These are phyloP conservation scores for Astrothelium macrocarpum DNA, from an alignment of 495 filamentous ascomycete species.

Conservation along the genomic window DNA sequence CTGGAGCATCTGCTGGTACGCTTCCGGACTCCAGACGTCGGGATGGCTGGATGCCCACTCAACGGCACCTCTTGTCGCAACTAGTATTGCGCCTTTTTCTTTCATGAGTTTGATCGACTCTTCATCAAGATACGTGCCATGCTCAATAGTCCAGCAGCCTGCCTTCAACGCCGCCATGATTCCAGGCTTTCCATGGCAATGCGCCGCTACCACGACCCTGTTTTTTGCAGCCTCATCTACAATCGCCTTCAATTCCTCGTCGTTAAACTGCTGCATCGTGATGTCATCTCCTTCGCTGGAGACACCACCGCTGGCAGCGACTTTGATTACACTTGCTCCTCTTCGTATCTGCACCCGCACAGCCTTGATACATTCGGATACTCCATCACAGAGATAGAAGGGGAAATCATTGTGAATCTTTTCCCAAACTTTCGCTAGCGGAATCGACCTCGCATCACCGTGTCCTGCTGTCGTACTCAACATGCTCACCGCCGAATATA, in stretches of 20 bases:
- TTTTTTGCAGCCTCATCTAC: slow-evolving; percentile 40
- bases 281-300: slow-evolving; percentile 39
- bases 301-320: slow-evolving; percentile 42
- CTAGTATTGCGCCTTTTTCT: slow-evolving; percentile 35
- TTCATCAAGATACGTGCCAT: slow-evolving; percentile 36
- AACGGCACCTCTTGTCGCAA: slow-evolving; percentile 38
- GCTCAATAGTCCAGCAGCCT: slow-evolving; percentile 41
- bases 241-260: slow-evolving; percentile 41
- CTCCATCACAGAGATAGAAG: slow-evolving; percentile 36
- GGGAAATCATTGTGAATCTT: slow-evolving; percentile 24
- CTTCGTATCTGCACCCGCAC: slow-evolving; percentile 42
- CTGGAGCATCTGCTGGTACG: slow-evolving; percentile 32
- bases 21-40: slow-evolving; percentile 26
- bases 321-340: slow-evolving; percentile 43
- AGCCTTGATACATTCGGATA: slow-evolving; percentile 37
- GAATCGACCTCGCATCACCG: slow-evolving; percentile 36
- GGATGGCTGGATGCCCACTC: slow-evolving; percentile 27
- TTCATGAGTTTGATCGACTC: slow-evolving; percentile 41
- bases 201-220: slow-evolving; percentile 39
- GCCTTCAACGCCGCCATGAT: slow-evolving; percentile 41
- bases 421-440: slow-evolving; percentile 29
- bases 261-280: slow-evolving; percentile 39
- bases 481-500: slow-evolving; percentile 34
- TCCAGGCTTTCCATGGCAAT: slow-evolving; percentile 43
- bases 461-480: slow-evolving; percentile 44